Evolutionary conservation across 2,329 filamentous ascomycete genomes (phyloP).

Genomic region (Ophiostoma piceae): DNA sequence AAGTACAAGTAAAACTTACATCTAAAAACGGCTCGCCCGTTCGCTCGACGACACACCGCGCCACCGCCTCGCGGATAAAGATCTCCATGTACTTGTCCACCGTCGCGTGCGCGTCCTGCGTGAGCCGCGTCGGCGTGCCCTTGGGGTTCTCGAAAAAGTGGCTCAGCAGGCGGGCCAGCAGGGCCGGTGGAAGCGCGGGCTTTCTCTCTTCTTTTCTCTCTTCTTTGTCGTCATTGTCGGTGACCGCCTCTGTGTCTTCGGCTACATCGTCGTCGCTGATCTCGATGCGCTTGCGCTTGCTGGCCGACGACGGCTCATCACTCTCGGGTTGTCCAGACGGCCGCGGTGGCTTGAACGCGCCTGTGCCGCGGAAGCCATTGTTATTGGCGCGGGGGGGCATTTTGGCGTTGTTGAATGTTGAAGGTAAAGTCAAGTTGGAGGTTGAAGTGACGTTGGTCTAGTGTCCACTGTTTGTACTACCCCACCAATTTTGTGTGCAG

Average conservation of each 20-base stretch:
- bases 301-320: neutral
- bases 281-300: constrained; percentile 2
- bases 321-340: neutral
- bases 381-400: constrained; percentile 7
- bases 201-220: neutral
- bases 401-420: neutral
- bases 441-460: neutral
- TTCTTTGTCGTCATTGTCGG: neutral
- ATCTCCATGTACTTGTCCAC: constrained; percentile 84
- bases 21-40: constrained; percentile 59
- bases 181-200: constrained; percentile 61
- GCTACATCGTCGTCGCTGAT: constrained; percentile 17
- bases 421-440: neutral
- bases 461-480: neutral
- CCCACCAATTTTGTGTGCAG: neutral
- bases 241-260: constrained; percentile 5
- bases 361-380: constrained; percentile 21
- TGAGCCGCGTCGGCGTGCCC: constrained; percentile 61
- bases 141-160: constrained; percentile 62
- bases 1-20: constrained; percentile 42
- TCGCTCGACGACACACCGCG: constrained; percentile 68
- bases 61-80: constrained; percentile 85
- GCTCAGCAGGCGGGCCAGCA: constrained; percentile 72
- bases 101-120: constrained; percentile 69
- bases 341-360: constrained; percentile 25